phyloP scores from a whole-genome alignment of 2,329 filamentous ascomycete species.

The Tolypocladium endophyticum region DNA sequence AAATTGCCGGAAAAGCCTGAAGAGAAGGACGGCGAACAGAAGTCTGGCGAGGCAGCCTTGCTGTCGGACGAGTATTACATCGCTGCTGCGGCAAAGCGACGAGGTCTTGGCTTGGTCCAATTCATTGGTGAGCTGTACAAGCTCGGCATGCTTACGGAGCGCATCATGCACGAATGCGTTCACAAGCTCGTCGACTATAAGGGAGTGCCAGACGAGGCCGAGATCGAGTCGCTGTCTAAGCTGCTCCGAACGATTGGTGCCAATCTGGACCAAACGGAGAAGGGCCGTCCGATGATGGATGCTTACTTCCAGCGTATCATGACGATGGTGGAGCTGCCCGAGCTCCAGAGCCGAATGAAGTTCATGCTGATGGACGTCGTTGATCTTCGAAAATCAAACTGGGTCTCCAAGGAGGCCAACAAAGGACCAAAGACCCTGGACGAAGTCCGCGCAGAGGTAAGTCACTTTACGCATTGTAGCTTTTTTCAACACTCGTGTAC shows the following conservation, averaged over 20 bases:
- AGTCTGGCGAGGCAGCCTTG: conserved; percentile 63
- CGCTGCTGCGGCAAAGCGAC: conserved; percentile 87
- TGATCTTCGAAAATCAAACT: conserved; percentile 67
- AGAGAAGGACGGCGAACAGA: conserved; percentile 29
- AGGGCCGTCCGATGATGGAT: conserved; percentile 79
- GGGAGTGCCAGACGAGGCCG: conserved; percentile 84
- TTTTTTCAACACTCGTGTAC: conserved; percentile 4
- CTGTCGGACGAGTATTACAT: conserved; percentile 95
- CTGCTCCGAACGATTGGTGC: conserved; percentile 83
- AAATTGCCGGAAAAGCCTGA: conserved; percentile 69
- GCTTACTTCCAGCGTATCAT: conserved; percentile 88
- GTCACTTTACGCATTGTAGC: conserved; percentile 11
- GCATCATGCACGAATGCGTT: conserved; percentile 99
- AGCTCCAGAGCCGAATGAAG: conserved; percentile 74
- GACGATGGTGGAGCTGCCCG: conserved; percentile 67
- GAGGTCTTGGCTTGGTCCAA: conserved; percentile 93
- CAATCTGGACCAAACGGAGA: conserved; percentile 74
- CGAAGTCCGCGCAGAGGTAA: conserved; percentile 73
- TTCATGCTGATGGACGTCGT: conserved; percentile 97
- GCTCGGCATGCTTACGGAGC: conserved; percentile 93
- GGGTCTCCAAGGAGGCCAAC: conserved; percentile 78
- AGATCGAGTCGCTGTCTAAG: conserved; percentile 92
- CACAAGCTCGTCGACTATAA: conserved; percentile 94
- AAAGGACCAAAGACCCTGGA: conserved; percentile 97
- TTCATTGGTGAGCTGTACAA: conserved; percentile 99